phyloP scores from a whole-genome alignment of 805 yeast genomes.

The Suhomyces prunicola region DNA sequence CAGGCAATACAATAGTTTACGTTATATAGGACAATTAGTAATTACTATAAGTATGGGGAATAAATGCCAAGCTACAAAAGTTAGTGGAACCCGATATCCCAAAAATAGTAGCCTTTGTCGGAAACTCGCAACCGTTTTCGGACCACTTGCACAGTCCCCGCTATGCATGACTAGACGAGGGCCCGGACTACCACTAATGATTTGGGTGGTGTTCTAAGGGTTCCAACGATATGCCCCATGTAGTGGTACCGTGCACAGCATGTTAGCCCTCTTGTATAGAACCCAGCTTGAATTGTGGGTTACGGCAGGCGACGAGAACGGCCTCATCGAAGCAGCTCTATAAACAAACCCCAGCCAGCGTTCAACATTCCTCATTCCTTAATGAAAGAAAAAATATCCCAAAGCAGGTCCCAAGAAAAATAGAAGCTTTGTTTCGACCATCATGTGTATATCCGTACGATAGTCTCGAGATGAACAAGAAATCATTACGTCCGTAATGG shows the following conservation, averaged over 20 bases:
- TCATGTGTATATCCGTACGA: background rate
- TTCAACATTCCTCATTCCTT: background rate
- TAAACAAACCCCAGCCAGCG: background rate
- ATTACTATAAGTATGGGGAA: background rate
- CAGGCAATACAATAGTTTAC: background rate
- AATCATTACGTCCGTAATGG: background rate
- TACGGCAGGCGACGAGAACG: too few species aligned
- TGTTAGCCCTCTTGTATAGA: background rate
- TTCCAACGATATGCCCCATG: too few species aligned
- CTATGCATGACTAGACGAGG: background rate
- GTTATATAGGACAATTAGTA: background rate
- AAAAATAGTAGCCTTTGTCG: background rate
- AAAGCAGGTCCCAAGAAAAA: background rate
- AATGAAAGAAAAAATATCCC: background rate
- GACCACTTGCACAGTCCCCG: background rate
- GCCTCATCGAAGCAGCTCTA: background rate
- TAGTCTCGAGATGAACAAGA: background rate
- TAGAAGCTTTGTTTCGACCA: background rate
- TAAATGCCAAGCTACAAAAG: background rate
- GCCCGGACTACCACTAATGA: too few species aligned
- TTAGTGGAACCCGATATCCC: background rate
- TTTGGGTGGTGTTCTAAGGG: too few species aligned
- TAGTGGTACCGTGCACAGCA: background rate
- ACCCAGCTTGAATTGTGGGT: background rate
- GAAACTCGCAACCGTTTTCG: background rate